These are phyloP conservation scores for Crithidia thermophila DNA, from an alignment of 208 protist genomes.

Conservation along the genomic window DNA sequence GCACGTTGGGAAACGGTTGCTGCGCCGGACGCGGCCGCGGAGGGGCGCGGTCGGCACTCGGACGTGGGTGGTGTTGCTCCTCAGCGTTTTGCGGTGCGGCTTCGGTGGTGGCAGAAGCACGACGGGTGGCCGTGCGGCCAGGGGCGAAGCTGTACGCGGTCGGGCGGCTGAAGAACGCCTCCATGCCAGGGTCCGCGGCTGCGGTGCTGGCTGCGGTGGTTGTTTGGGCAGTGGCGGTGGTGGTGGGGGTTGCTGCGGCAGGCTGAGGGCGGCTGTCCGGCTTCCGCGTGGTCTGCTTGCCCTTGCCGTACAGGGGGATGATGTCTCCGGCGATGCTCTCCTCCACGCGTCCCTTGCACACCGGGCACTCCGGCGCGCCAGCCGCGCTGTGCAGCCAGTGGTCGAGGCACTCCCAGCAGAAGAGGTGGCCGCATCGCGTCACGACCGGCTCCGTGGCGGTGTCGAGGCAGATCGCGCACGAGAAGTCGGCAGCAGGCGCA, in stretches of 20 bases:
- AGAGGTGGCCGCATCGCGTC: conserved; percentile 86
- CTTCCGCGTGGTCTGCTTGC: conserved; percentile 19
- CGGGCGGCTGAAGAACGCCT: conserved; percentile 30
- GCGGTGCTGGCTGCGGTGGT: neutral
- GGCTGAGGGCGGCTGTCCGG: neutral
- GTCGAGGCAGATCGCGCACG: conserved; percentile 83
- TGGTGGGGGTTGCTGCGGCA: neutral
- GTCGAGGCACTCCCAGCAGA: conserved; percentile 85
- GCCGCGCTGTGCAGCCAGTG: conserved; percentile 61
- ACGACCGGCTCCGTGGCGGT: conserved; percentile 74
- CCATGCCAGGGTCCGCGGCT: conserved; percentile 5
- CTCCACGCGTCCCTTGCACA: conserved; percentile 81
- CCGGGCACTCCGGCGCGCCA: conserved; percentile 64
- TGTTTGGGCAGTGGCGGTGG: neutral
- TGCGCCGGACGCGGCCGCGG: conserved; percentile 37
- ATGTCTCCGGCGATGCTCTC: conserved; percentile 60
- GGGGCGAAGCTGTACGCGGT: conserved; percentile 30
- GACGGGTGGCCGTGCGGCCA: conserved; percentile 3
- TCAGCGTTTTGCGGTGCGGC: conserved; percentile 3
- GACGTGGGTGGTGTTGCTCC: conserved; percentile 40
- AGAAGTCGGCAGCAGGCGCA: conserved; percentile 56
- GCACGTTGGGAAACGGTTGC: conserved; percentile 15
- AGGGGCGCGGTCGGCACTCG: conserved; percentile 49
- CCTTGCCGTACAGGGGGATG: conserved; percentile 83
- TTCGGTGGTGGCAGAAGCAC: neutral